Base-by-base conservation (phyloP, 768 basidiomycete species). In the Pisolithus albus region DNA sequence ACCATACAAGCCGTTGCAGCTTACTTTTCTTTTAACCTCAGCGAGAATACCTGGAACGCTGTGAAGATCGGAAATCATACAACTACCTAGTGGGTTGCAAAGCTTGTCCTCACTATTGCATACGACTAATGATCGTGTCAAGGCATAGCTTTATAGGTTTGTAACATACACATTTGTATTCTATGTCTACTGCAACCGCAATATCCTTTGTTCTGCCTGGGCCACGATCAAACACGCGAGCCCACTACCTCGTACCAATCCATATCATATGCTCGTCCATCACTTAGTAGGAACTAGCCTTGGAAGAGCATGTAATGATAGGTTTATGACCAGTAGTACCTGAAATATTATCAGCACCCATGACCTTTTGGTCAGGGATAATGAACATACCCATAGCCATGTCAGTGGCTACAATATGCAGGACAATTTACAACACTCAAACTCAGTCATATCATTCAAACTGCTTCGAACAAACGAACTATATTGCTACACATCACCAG, bases 41-140 rank as follows among this genome's bases (percentile, higher is more conserved):
- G 92, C 81, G 90, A 67, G 96, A 99, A 56, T 99, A 97, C 70
- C 70, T 99, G 56, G 92, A 96, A 61, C 79, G 96, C 28, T 86
- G 86, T 61, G 85, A 85, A 37, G 87, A 92, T 61, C 82, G 88
- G 52, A 90, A 83, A 69, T 92, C 89, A 48, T 94, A 94, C 67
- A 88, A 84, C 63, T 92, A 92, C 66, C 62, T 91, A 61, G 81
- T 74, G 24, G 7, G 71, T 66, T 5, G 16, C 9, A 21, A 21
- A 7, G 11, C n/a, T 18, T 11, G 34, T 34, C 34, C 32, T 2
- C 24, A 24, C 10, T 24, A 1, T 1, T 21, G 50, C 23, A 4
- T 18, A 1, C 5, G 2, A n/a, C 16, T 15, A 38, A 4, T 23
- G 13, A 10, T 1, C 6, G 28, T 7, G 10, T 32, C 36, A 54